Conservation (phyloP, 2,329 filamentous ascomycete species). For the Geosmithia flava region DNA sequence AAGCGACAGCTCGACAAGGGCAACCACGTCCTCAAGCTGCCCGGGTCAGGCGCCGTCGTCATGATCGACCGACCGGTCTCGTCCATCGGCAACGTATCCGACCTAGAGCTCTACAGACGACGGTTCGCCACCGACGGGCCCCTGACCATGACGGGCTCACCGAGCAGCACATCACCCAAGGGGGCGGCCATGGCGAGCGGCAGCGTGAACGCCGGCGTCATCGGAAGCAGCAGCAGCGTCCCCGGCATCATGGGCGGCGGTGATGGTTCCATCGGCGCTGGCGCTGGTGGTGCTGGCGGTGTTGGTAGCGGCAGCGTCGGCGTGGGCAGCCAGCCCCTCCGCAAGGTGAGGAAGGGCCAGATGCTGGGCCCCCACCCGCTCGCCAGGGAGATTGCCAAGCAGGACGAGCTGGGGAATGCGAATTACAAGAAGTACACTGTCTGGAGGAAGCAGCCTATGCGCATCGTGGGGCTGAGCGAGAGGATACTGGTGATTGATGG, state of each 20-base stretch:
- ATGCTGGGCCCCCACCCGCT: slow-evolving; percentile 52
- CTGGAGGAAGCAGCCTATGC: slow-evolving; percentile 72
- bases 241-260: neutral
- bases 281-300: slow-evolving; percentile 14
- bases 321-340: slow-evolving; percentile 6
- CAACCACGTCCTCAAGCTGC: slow-evolving; percentile 66
- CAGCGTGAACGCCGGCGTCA: slow-evolving; percentile 7
- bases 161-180: slow-evolving; percentile 55
- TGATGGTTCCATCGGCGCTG: slow-evolving; percentile 11
- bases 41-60: slow-evolving; percentile 61
- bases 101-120: slow-evolving; percentile 63
- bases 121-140: slow-evolving; percentile 66
- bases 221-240: slow-evolving; percentile 15
- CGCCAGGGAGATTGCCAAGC: slow-evolving; percentile 48
- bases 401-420: slow-evolving; percentile 42
- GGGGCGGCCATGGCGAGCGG: slow-evolving; percentile 16
- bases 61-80: slow-evolving; percentile 68
- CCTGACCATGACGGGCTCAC: slow-evolving; percentile 54
- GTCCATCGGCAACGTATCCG: slow-evolving; percentile 61
- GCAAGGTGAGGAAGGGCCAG: slow-evolving; percentile 39
- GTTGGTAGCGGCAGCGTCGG: neutral
- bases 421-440: slow-evolving; percentile 70
- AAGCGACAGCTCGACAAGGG: slow-evolving; percentile 70
- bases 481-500: slow-evolving; percentile 69
- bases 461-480: slow-evolving; percentile 64